Evolutionary conservation across 2,329 filamentous ascomycete genomes (phyloP).

Genomic region (Curvularia lunata): DNA sequence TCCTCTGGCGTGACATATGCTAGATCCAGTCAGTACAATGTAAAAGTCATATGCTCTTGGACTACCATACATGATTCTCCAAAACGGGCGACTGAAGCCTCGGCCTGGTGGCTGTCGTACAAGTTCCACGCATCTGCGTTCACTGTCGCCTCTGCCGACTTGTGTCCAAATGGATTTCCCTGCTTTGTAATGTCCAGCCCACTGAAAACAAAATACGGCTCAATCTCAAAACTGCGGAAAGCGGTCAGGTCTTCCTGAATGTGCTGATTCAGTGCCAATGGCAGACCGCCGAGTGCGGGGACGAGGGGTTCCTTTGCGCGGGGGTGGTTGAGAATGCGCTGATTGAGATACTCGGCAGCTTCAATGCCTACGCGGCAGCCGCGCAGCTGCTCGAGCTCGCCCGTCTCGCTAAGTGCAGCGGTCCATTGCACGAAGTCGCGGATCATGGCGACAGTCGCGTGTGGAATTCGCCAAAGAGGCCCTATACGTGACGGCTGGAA

Average conservation of each 20-base stretch:
- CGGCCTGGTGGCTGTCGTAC: conserved; percentile 81
- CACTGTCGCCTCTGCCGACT: conserved; percentile 68
- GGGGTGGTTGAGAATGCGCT: conserved; percentile 64
- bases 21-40: conserved; percentile 46
- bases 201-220: conserved; percentile 90
- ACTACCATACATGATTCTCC: conserved; percentile 71
- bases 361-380: conserved; percentile 82
- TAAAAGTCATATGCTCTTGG: background rate
- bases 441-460: conserved; percentile 48
- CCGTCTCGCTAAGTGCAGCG: conserved; percentile 60
- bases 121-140: conserved; percentile 84
- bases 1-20: conserved; percentile 69
- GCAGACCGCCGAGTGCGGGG: conserved; percentile 86
- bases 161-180: conserved; percentile 62
- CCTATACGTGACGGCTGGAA: conserved; percentile 5
- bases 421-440: conserved; percentile 64
- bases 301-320: conserved; percentile 82
- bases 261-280: conserved; percentile 75
- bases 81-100: conserved; percentile 84
- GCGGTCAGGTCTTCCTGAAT: conserved; percentile 77
- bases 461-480: conserved; percentile 7
- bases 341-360: conserved; percentile 83
- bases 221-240: conserved; percentile 73
- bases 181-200: conserved; percentile 81
- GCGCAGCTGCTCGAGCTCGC: conserved; percentile 72